Evolutionary conservation across 306 rosid species (phyloP), one percentile per base, ranked within the genome.

Genomic region (Medicago lupulina): DNA sequence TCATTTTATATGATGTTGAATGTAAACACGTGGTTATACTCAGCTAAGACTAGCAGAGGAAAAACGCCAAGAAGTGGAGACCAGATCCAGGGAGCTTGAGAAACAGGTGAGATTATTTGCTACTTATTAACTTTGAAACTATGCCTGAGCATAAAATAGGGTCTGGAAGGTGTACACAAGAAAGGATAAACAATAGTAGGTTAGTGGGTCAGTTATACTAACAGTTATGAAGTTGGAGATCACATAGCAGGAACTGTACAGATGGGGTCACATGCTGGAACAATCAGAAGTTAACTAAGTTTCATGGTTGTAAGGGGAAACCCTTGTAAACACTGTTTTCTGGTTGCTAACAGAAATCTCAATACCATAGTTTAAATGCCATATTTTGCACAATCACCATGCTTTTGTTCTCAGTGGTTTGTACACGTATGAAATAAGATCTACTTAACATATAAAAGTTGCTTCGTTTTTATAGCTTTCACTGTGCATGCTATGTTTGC

Each of bases 11-110:
- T 79, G 85, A 76, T 80, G 43, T 69, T 62, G 76, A 50, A 75
- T 7, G 68, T 81, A 66, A 71, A 79, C 51, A 59, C 54, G 67
- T 65, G 75, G 36, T 49, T 76, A 61, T 87, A 81, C 82, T 69
- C 96, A 96, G 99, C 92, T 96, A 75, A 92, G 88, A 71, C 54
- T 5, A 67, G 92, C 93, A 11, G 99, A 96, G 84, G 94, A 90
- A 78, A 92, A 83, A 79, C 88, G 88, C 36, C 89, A 83, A 71
- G 96, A 91, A 76, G 96, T 91, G 39, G 99, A 96, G 84, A 93
- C 96, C 55, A 88, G 99, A 88, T 88, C 92, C 61, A 88, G 83
- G 91, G 94, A 82, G 81, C 93, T 93, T 49, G 99, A 96, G 84
- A 90, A 89, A 82, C 99, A 96, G 96, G 99, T 96, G 58, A 78